Evolutionary conservation across 2,329 filamentous ascomycete genomes (phyloP), one percentile per base, ranked within the genome.

Genomic region (Domatiomyces catenatus): DNA sequence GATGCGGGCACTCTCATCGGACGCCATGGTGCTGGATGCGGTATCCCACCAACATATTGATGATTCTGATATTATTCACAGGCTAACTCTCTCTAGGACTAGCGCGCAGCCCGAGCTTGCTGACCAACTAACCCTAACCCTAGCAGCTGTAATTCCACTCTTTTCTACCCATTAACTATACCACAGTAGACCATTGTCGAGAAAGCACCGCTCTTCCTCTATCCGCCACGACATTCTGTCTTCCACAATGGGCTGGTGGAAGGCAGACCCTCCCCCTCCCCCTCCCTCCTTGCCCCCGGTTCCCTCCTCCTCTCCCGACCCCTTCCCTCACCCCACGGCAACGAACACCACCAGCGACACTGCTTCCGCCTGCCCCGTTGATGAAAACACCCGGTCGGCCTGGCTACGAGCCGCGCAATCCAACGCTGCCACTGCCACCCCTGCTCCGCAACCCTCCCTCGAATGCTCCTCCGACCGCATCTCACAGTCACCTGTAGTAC

Each of bases 301-400:
- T 52, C 52, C 50, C 47, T 58, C 48, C 48, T 56, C 17, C 52
- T 51, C 44, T 51, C 54, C 50, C 46, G 44, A 53, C 58, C 64
- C 63, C 42, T 50, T 61, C 50, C 57, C 62, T 28, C 52, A 55
- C 47, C 61, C 48, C 60, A 66, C n/a, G n/a, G n/a, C n/a, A n/a
- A n/a, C n/a, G n/a, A n/a, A 49, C 66, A 70, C 56, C 54, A 26
- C 53, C 59, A 42, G 56, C 59, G 42, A 61, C 62, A 18, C 54
- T 32, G 62, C 64, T 44, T 67, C 67, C 42, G 74, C 73, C 52
- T 96, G 92, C 62, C 92, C 92, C 4, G 87, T 96, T 62, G 89
- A 96, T 69, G 84, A 89, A 69, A 85, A 86, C 62, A 84, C 87
- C 48, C 83, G 92, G 61, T 84, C 88, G 61, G 80, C 83, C 60